Evolutionary conservation across 371 early-diverging fungal genomes (phyloP).

Genomic region (Mortierella sp.): DNA sequence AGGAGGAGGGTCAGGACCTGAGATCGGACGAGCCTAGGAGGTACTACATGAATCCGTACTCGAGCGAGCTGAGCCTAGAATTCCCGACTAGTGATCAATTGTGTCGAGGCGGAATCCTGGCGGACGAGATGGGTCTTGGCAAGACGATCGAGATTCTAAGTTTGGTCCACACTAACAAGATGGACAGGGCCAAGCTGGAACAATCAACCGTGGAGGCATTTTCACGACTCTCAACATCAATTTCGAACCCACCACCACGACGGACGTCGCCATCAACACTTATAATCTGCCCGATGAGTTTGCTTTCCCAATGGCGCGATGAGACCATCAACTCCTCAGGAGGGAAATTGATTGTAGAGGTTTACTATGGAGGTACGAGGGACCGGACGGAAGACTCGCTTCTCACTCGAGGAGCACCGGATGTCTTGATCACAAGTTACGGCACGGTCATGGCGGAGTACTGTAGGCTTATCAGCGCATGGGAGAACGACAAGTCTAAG

Average conservation of each 20-base stretch:
- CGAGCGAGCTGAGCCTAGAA: slow-evolving; percentile 68
- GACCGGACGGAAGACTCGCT: slow-evolving; percentile 20
- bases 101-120: slow-evolving; percentile 80
- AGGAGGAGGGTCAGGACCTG: slow-evolving; percentile 40
- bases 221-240: slow-evolving; percentile 40
- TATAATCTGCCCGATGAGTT: slow-evolving; percentile 79
- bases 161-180: slow-evolving; percentile 73
- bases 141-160: slow-evolving; percentile 91
- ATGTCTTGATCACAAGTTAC: slow-evolving; percentile 79
- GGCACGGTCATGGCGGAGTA: slow-evolving; percentile 70
- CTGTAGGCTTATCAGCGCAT: slow-evolving; percentile 9
- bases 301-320: slow-evolving; percentile 82
- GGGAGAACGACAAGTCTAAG: background rate
- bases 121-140: slow-evolving; percentile 92
- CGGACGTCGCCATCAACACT: slow-evolving; percentile 67
- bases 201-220: slow-evolving; percentile 36
- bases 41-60: slow-evolving; percentile 77
- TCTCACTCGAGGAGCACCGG: slow-evolving; percentile 61
- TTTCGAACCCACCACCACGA: background rate
- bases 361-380: slow-evolving; percentile 71
- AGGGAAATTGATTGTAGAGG: slow-evolving; percentile 60
- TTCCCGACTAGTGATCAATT: slow-evolving; percentile 66
- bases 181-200: slow-evolving; percentile 32
- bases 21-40: slow-evolving; percentile 29
- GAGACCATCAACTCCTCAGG: slow-evolving; percentile 69